These are phyloP conservation scores for Neckera pumila DNA, from an alignment of 225 moss, liverwort and hornwort species.

Conservation along the genomic window DNA sequence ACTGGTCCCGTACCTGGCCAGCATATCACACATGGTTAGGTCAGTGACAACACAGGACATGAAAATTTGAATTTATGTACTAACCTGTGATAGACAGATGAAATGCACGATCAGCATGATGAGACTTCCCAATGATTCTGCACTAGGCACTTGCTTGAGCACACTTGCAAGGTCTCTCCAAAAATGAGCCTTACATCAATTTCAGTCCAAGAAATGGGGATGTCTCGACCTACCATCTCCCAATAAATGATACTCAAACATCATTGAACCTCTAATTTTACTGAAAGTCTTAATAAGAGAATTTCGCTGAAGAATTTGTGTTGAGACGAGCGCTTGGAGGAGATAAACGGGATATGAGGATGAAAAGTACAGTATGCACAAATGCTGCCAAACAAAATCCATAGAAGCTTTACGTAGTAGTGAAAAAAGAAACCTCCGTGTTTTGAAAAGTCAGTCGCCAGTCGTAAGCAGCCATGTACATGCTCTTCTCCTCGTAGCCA, in stretches of 20 bases:
- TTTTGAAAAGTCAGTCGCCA: slow-evolving; percentile 58
- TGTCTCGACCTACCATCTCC: neutral
- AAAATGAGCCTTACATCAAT: neutral
- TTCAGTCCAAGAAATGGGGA: neutral
- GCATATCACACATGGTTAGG: neutral
- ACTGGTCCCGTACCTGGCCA: slow-evolving; percentile 62
- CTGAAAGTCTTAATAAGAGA: neutral
- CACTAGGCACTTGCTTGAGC: neutral
- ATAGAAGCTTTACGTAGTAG: neutral
- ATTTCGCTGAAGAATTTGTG: neutral
- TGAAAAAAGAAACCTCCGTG: slow-evolving; percentile 24
- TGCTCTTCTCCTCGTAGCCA: slow-evolving; percentile 46
- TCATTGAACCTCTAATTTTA: neutral
- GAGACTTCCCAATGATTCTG: neutral
- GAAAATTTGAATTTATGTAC: neutral
- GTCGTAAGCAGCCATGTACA: slow-evolving; percentile 56
- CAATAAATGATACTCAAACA: neutral
- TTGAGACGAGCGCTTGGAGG: too few relatives aligned
- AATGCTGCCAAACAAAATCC: neutral
- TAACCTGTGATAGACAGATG: neutral
- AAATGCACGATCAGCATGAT: neutral
- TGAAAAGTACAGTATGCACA: neutral
- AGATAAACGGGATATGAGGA: neutral
- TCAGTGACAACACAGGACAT: neutral
- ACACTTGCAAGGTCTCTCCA: neutral